Base-by-base conservation (phyloP, 1,284 basidiomycete species). In the Malassezia slooffiae region DNA sequence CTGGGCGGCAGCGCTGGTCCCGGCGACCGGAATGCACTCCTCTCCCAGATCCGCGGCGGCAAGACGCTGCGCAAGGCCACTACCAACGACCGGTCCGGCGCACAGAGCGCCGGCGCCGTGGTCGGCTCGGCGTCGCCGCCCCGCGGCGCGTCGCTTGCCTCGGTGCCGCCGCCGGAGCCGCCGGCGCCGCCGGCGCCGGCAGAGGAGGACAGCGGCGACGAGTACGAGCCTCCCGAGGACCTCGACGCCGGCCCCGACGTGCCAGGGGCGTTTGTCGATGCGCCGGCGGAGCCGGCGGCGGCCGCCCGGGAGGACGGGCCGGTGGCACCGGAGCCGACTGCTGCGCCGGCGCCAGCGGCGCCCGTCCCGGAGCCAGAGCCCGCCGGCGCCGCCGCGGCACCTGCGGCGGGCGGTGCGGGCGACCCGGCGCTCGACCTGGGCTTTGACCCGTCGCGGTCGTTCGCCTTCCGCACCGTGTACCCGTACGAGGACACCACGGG, bases 31-130 rank as follows among this genome's bases (percentile, higher is more conserved):
- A 74, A 75, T 47, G 86, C 84, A 0, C 73, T 97, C 21, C 72
- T 97, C 47, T 73, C 74, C 11, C 80, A 85, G 12, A 97, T 97
- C 56, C 81, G 86, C 62, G 78, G 80, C 5, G 91, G 91, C 1
- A 71, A 78, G 27, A 77, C 73, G 52, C 73, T 97, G 50, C 78
- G 77, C 46, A 87, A 87, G 71, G 73, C 86, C 0, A 76, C 80
- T 51, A 96, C 90, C 1, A 79, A 82, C 44, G 91, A 96, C 66
- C 81, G 83, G 53, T 87, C 84, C 54, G 78, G 70, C 0, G 79
- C 82, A 5, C 69, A 75, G 0, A 73, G 80, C 1, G 76, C 81
- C 11, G 89, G 90, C 3, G 79, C 73, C 39, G 83, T 93, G 6
- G 62, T 96, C 10, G 86, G 75, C 77, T 72, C 82, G 23, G 83